Evolutionary conservation across 164 flowering plant genomes (phyloP).

Genomic region (Chimonanthus salicifolius): DNA sequence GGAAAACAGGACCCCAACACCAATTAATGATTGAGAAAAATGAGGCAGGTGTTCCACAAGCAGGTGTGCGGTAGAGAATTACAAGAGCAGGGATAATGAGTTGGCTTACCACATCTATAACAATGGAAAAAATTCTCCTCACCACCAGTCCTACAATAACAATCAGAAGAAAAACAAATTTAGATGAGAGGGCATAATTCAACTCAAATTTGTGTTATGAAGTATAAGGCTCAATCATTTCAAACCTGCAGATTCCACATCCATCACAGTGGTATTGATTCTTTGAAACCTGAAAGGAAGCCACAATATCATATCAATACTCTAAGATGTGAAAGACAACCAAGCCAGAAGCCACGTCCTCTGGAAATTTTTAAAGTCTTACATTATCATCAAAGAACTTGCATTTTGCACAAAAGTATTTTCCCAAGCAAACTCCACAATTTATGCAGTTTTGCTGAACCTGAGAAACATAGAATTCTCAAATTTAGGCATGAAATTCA

Average conservation of each 20-base stretch:
- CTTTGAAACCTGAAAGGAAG: conserved; percentile 54
- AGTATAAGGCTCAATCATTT: neutral
- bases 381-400: conserved; percentile 91
- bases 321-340: neutral
- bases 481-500: neutral
- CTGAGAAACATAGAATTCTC: conserved; percentile 27
- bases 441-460: conserved; percentile 63
- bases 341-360: neutral
- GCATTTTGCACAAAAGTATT: conserved; percentile 73
- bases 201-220: neutral
- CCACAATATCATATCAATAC: neutral
- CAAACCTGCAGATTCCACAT: conserved; percentile 85
- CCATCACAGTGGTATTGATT: conserved; percentile 86
- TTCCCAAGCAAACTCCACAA: conserved; percentile 88
- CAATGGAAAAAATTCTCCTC: conserved; percentile 84
- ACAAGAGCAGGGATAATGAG: neutral
- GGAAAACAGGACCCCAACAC: neutral
- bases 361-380: conserved; percentile 12
- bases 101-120: conserved; percentile 48
- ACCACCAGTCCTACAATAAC: conserved; percentile 54
- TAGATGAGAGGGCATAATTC: neutral
- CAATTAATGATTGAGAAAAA: neutral
- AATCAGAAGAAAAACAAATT: neutral
- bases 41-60: neutral
- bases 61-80: neutral